Evolutionary conservation across 1,284 basidiomycete genomes (phyloP), one percentile per base, ranked within the genome.

Genomic region (Leccinum griseonigrum): DNA sequence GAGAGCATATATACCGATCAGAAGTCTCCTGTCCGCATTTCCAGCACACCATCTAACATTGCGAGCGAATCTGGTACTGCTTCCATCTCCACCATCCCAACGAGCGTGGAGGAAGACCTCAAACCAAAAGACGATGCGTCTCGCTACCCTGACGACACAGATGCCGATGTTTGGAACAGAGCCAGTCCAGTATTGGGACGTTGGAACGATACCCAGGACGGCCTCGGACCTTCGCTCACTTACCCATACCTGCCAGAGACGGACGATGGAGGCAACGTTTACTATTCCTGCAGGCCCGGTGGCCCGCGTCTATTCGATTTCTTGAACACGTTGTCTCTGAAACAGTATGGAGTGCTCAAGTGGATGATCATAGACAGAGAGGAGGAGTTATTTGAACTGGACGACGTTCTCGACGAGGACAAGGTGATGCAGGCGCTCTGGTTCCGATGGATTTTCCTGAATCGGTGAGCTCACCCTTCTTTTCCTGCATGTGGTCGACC

Each of bases 391-490:
- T 90, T 84, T 62, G 86, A 90, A 63, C 74, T 81, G 50, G 85
- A 88, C 63, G 84, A 88, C 66, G 74, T 90, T 5, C 76, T 78
- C 31, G 88, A 90, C 63, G 88, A 91, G 62, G 83, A 87, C 63
- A 92, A 91, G 70, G 84, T 90, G 4, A 87, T 92, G 78, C 82
- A 85, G 60, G 87, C 88, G 2, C 74, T 92, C 8, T 91, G 90
- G 90, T 82, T 78, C 22, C 72, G 90, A 60, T 92, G 88, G 89
- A 87, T 90, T 2, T 74, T 85, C 57, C 72, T 87, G 38, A 81
- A 90, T 67, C 74, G 84, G 88, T 88, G 59, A 63, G 78, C 59
- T 4, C 26, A 18, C 18, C 6, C 11, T 11, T 46, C 40, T 16
- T 28, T 31, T 26, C 3, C 7, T 57, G 6, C 16, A 3, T 11